These are phyloP conservation scores for Geotrichum citri-aurantii DNA, from an alignment of 1,139 yeast genomes.

Conservation along the genomic window DNA sequence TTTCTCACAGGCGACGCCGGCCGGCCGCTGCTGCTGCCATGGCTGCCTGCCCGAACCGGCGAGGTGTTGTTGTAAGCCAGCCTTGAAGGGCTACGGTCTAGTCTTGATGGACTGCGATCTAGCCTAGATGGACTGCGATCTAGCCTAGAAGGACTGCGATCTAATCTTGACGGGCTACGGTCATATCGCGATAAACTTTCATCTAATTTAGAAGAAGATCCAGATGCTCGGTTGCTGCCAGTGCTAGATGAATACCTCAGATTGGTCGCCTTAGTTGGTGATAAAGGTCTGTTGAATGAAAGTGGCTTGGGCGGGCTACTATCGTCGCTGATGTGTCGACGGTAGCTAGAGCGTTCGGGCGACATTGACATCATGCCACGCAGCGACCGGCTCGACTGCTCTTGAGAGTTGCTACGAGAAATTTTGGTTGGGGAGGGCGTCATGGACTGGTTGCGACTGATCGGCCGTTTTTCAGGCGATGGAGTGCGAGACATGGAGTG, in stretches of 20 bases:
- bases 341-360: background rate
- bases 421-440: background rate
- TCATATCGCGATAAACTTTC: background rate
- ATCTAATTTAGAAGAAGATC: background rate
- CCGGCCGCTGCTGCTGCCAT: background rate
- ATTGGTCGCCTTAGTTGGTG: background rate
- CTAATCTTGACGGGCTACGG: background rate
- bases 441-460: background rate
- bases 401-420: background rate
- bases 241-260: background rate
- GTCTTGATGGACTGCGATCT: background rate
- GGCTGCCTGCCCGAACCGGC: background rate
- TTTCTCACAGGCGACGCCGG: background rate
- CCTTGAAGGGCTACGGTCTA: background rate
- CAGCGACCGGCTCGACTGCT: background rate
- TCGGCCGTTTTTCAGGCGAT: constrained; percentile 1
- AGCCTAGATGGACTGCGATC: too few species aligned
- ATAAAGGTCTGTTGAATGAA: background rate
- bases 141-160: background rate
- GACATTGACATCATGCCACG: background rate
- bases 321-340: background rate
- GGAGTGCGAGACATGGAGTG: constrained; percentile 1
- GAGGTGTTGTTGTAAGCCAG: background rate
- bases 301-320: background rate
- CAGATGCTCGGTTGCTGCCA: background rate